Percentiles rank a stretch among this genome's conserved stretches.
Evolutionary conservation across 1,284 basidiomycete genomes (phyloP).

Genomic region (Vanrija sp.): DNA sequence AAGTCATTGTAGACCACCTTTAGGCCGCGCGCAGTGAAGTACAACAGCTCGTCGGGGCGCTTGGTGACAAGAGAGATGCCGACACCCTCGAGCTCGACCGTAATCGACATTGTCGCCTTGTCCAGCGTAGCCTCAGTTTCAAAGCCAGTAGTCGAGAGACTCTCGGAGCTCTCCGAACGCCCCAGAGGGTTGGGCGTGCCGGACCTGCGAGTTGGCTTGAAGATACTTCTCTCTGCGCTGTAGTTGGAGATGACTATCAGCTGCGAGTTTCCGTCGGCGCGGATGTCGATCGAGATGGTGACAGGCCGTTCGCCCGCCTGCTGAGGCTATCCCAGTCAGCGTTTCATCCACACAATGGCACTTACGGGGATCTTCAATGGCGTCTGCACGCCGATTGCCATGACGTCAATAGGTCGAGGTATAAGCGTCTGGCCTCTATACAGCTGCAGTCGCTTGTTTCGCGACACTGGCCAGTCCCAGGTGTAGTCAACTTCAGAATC

Average conservation of each 20-base stretch:
- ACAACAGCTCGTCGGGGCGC: constrained; percentile 83
- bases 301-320: constrained; percentile 50
- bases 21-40: constrained; percentile 73
- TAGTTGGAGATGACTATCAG: constrained; percentile 85
- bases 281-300: constrained; percentile 84
- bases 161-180: constrained; percentile 20
- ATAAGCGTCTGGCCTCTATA: constrained; percentile 56
- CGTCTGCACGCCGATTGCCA: constrained; percentile 91
- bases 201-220: constrained; percentile 65
- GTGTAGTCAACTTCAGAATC: constrained; percentile 58
- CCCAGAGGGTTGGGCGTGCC: background rate
- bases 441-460: constrained; percentile 75
- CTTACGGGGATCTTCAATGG: constrained; percentile 71
- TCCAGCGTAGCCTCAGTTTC: constrained; percentile 77
- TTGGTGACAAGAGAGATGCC: constrained; percentile 91
- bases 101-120: constrained; percentile 64
- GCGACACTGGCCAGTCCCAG: constrained; percentile 89
- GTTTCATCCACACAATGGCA: background rate
- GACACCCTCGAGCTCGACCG: constrained; percentile 80
- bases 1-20: constrained; percentile 85
- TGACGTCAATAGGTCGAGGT: constrained; percentile 78
- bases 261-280: constrained; percentile 84
- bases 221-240: constrained; percentile 77
- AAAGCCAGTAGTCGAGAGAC: constrained; percentile 57
- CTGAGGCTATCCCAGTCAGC: constrained; percentile 1